Evolutionary conservation across 2,329 filamentous ascomycete species (phyloP).

Genomic region (Cryoendolithus antarcticus): DNA sequence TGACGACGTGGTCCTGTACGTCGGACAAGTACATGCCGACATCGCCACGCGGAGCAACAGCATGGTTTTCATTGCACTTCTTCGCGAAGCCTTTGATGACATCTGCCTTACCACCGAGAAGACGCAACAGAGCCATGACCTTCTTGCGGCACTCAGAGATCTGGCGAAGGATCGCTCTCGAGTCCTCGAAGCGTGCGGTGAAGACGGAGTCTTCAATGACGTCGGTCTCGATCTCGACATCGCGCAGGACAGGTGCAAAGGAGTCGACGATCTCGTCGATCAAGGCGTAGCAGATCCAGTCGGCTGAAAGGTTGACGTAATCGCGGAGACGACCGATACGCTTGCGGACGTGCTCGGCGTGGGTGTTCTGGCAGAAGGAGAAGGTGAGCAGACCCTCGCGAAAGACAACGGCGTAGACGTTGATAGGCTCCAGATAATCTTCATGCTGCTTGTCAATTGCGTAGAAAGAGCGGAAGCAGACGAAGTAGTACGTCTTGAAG

Average conservation of each 20-base stretch:
- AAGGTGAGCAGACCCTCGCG: conserved; percentile 91
- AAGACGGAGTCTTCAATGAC: conserved; percentile 93
- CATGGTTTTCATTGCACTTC: conserved; percentile 95
- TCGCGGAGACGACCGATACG: conserved; percentile 88
- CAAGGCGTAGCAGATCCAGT: conserved; percentile 98
- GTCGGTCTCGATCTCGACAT: conserved; percentile 80
- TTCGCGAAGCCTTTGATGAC: conserved; percentile 96
- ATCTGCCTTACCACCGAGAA: conserved; percentile 94
- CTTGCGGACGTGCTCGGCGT: conserved; percentile 78
- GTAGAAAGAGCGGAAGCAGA: conserved; percentile 89
- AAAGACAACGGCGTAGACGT: conserved; percentile 94
- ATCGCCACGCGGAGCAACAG: conserved; percentile 87
- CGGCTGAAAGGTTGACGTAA: conserved; percentile 84
- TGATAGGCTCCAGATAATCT: conserved; percentile 84
- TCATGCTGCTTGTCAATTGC: conserved; percentile 67
- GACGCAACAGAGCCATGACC: conserved; percentile 82
- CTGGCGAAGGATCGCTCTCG: conserved; percentile 69
- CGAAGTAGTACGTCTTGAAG: conserved; percentile 95
- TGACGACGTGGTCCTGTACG: conserved; percentile 98
- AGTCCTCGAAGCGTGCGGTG: conserved; percentile 80
- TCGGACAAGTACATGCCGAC: conserved; percentile 94
- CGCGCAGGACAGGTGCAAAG: conserved; percentile 79
- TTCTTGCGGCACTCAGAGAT: conserved; percentile 90
- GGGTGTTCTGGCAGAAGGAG: conserved; percentile 76
- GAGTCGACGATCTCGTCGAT: conserved; percentile 98